Base-by-base conservation (phyloP, 148 eudicot genomes). In the Vaccinium vitisidaea region DNA sequence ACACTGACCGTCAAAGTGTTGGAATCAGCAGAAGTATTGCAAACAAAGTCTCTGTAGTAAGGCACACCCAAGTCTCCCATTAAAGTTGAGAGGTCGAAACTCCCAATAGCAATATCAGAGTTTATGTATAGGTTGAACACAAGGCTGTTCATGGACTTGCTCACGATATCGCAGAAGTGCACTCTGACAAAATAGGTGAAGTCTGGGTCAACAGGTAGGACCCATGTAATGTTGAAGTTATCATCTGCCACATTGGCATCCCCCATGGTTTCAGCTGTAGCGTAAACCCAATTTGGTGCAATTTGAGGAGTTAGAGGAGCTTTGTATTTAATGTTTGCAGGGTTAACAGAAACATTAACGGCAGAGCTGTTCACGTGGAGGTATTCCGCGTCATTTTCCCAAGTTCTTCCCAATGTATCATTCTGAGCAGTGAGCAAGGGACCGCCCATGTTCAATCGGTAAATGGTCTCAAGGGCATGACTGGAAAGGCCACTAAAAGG, bases 141-240 rank as follows among this genome's bases (percentile, higher is more conserved):
- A 43, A 97, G 94, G 80, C 84, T 90, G 79, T 94, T 91, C 85
- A 93, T 14, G 10, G 96, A 56, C 86, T 87, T 88, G 87, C 99
- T 95, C 79, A 92, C 87, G 30, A 97, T 93, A 84, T 97, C 99
- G 76, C 99, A 97, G 76, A 95, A 90, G 88, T 97, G 99, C 13
- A 86, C 91, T 86, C 99, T 84, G 23, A 97, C 18, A 69, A 97
- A 90, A 86, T 95, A 97, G 7, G 88, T 87, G 87, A 93, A 97
- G 83, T 90, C 84, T 13, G 95, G 98, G 82, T 95, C 98, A 53
- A 97, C 96, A 16, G 84, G 81, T 50, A 97, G 89, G 43, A 89
- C 98, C 99, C 99, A 97, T 0, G 99, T 97, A 77, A 97, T 84
- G 81, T 97, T 97, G 92, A 97, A 97, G 89, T 91, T 94, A 80